These are phyloP conservation scores for Acacia acuminata DNA, from an alignment of 306 rosid genomes.

Conservation along the genomic window DNA sequence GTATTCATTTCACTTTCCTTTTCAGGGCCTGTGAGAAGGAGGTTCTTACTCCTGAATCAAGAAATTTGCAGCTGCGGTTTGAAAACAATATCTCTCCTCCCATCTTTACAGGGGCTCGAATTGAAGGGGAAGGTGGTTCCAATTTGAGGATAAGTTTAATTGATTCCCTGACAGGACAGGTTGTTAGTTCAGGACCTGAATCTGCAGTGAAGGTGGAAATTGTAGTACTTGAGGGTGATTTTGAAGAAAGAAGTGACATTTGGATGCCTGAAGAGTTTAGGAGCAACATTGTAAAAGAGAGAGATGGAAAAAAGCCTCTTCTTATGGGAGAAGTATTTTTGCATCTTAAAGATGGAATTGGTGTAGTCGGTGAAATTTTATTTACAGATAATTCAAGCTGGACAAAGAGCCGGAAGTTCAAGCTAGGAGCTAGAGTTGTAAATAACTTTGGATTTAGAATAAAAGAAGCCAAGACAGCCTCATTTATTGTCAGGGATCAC, in stretches of 20 bases:
- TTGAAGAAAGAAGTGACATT: slow-evolving; percentile 79
- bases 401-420: slow-evolving; percentile 95
- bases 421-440: slow-evolving; percentile 86
- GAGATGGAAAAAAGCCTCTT: slow-evolving; percentile 92
- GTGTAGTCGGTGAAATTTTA: slow-evolving; percentile 75
- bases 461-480: slow-evolving; percentile 84
- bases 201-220: slow-evolving; percentile 89
- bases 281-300: slow-evolving; percentile 84
- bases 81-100: slow-evolving; percentile 73
- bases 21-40: slow-evolving; percentile 73
- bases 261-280: slow-evolving; percentile 84
- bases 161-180: slow-evolving; percentile 56
- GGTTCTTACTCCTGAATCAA: slow-evolving; percentile 48
- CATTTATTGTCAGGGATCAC: slow-evolving; percentile 93
- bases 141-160: slow-evolving; percentile 66
- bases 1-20: slow-evolving; percentile 34
- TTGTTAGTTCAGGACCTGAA: slow-evolving; percentile 72
- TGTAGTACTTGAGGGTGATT: slow-evolving; percentile 96
- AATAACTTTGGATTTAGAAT: slow-evolving; percentile 64
- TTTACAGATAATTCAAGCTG: slow-evolving; percentile 98
- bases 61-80: slow-evolving; percentile 74
- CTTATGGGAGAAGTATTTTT: slow-evolving; percentile 84
- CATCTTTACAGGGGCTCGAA: slow-evolving; percentile 94
- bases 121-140: slow-evolving; percentile 82
- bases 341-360: slow-evolving; percentile 80